These are phyloP conservation scores for Fusarium mangiferae DNA, from an alignment of 2,329 filamentous ascomycete species.

Conservation along the genomic window DNA sequence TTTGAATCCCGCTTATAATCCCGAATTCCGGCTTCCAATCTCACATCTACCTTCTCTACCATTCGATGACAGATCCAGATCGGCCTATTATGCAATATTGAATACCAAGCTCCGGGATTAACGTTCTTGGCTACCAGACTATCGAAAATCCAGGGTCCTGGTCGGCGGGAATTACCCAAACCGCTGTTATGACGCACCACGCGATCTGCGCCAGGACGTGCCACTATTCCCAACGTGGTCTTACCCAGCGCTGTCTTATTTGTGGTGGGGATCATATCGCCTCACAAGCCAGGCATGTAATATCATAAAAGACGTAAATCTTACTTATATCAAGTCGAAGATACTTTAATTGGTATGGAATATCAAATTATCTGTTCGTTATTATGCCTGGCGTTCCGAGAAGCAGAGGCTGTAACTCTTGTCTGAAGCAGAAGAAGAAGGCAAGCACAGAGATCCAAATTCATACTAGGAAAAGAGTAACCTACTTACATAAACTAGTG, in stretches of 20 bases:
- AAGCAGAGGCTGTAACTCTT: slow-evolving; percentile 60
- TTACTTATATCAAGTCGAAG: rapidly evolving
- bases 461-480: rapidly evolving
- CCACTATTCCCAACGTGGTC: slow-evolving; percentile 19
- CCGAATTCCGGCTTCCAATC: background rate
- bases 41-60: background rate
- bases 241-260: slow-evolving; percentile 6
- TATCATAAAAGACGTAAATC: background rate
- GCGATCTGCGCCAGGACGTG: slow-evolving; percentile 1
- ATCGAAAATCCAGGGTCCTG: background rate
- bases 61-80: background rate
- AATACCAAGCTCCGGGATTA: rapidly evolving
- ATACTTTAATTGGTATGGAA: rapidly evolving
- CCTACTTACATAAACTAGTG: slow-evolving; percentile 48
- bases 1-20: background rate
- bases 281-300: background rate
- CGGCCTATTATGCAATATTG: background rate
- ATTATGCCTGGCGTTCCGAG: slow-evolving; percentile 62
- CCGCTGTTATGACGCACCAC: background rate
- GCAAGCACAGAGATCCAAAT: slow-evolving; percentile 42
- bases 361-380: background rate
- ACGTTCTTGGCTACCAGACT: background rate
- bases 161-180: background rate
- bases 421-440: slow-evolving; percentile 64
- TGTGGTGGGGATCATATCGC: background rate